Percentiles rank a stretch among this genome's conserved stretches.
phyloP scores from a whole-genome alignment of 1,139 yeast genomes.

The Tardiomyces digboiensis region DNA sequence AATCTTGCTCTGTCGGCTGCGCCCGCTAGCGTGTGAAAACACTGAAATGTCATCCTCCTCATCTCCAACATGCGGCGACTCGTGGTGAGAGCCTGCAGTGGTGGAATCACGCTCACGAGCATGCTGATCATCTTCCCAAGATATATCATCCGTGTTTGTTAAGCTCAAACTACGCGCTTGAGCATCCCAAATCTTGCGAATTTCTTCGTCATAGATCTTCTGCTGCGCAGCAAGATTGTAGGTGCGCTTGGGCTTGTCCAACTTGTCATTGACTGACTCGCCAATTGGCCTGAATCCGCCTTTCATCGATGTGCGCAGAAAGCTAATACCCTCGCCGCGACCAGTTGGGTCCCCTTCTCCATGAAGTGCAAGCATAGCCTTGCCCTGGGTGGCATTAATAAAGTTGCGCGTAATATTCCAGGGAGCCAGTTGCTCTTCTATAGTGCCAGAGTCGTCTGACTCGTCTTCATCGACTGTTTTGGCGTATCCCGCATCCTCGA shows the following conservation, averaged over 20 bases:
- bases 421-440: slow-evolving; percentile 84
- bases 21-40: slow-evolving; percentile 18
- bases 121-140: slow-evolving; percentile 28
- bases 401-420: slow-evolving; percentile 93
- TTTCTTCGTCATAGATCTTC: slow-evolving; percentile 86
- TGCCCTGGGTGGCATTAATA: slow-evolving; percentile 89
- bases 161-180: slow-evolving; percentile 37
- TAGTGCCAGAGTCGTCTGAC: slow-evolving; percentile 37
- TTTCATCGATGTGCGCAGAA: slow-evolving; percentile 86
- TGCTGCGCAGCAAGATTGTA: slow-evolving; percentile 84
- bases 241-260: slow-evolving; percentile 42
- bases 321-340: slow-evolving; percentile 84
- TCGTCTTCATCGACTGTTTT: slow-evolving; percentile 35
- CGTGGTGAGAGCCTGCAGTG: background rate
- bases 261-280: slow-evolving; percentile 32
- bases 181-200: slow-evolving; percentile 81
- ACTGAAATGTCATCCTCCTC: slow-evolving; percentile 25
- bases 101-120: slow-evolving; percentile 10
- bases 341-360: slow-evolving; percentile 99
- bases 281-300: slow-evolving; percentile 77
- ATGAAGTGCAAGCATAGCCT: slow-evolving; percentile 91
- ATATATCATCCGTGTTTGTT: slow-evolving; percentile 12
- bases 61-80: background rate
- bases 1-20: slow-evolving; percentile 24
- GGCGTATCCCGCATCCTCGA: slow-evolving; percentile 63